Base-by-base conservation (phyloP, 768 basidiomycete genomes). In the Lentinula detonsa region DNA sequence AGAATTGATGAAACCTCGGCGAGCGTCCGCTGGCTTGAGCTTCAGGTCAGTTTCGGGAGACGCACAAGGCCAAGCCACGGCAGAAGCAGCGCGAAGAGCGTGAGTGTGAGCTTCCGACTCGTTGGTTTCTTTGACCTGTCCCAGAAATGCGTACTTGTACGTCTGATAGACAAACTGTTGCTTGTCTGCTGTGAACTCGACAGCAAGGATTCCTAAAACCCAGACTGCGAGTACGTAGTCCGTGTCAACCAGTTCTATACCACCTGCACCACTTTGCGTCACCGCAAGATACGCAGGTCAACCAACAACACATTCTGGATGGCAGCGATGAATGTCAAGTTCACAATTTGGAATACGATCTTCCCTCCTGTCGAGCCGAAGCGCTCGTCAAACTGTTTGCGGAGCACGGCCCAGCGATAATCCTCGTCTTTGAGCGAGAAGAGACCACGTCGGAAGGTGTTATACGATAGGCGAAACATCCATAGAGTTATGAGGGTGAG, bases 171-270 rank as follows among this genome's bases (percentile, higher is more conserved):
- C 84, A 72, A 83, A 95, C 67, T 98, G 96, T 70, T 95, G 92
- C 65, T 95, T 94, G 72, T 98, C 96, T 4, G 95, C 83, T 1
- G 82, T 85, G 74, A 91, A 93, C 70, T 98, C 95, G 39, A 85
- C 64, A 1, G 75, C 79, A 50, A 96, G 71, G 15, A 83, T 21
- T 21, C 21, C 21, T 21, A 21, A 21, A 21, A 21, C 21, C 21
- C 21, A 21, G 21, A 21, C 21, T 21, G 21, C 21, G 21, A 21
- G 21, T 21, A 21, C 21, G 21, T 21, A 21, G 21, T 21, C 21
- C 21, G 21, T 21, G 21, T 21, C 21, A 21, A 21, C 21, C 21
- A 21, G 21, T 21, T 21, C 21, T 21, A 21, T 74, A 37, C n/a
- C 16, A 4, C 75, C 60, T 86, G 82, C 16, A 85, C 78, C 65